phyloP scores from a whole-genome alignment of 2,329 filamentous ascomycete genomes.

The Ascochyta fabae region DNA sequence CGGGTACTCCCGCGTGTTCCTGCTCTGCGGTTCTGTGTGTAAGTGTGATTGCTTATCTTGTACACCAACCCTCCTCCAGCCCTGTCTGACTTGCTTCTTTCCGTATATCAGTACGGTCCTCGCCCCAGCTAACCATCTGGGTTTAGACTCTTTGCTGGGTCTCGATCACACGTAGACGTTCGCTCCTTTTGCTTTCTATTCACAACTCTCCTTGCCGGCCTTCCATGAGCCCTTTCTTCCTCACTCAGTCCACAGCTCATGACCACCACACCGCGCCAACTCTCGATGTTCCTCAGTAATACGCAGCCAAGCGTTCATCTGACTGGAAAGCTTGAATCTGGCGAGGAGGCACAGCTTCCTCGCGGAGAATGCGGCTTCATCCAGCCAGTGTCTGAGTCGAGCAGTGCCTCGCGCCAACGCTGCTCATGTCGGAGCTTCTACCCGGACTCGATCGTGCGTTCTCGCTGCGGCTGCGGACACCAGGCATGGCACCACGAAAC shows the following conservation, averaged over 20 bases:
- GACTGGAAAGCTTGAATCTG: conserved; percentile 36
- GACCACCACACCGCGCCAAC: conserved; percentile 38
- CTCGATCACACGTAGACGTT: conserved; percentile 14
- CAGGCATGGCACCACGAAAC: conserved; percentile 56
- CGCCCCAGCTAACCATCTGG: conserved; percentile 33
- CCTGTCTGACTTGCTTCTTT: conserved; percentile 30
- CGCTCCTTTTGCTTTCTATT: conserved; percentile 16
- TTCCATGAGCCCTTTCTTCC: conserved; percentile 43
- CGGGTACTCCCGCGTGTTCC: conserved; percentile 44
- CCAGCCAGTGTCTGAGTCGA: conserved; percentile 33
- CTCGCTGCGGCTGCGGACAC: conserved; percentile 56
- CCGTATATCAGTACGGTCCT: conserved; percentile 38
- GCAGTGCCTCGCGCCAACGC: conserved; percentile 41
- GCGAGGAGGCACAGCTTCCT: conserved; percentile 42
- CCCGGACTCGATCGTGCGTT: conserved; percentile 46
- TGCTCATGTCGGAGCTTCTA: conserved; percentile 56
- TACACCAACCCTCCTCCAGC: conserved; percentile 33
- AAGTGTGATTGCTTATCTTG: conserved; percentile 43
- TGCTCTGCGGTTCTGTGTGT: conserved; percentile 29
- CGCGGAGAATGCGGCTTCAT: conserved; percentile 50
- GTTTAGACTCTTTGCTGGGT: conserved; percentile 21
- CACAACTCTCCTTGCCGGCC: conserved; percentile 23
- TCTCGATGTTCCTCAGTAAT: conserved; percentile 48
- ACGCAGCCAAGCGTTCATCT: conserved; percentile 37
- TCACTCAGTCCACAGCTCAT: conserved; percentile 31